A percentile compares a stretch with the other conserved stretches of the same genome.
Conservation (phyloP, 2,329 filamentous ascomycete genomes). For the Cladophialophora exuberans region DNA sequence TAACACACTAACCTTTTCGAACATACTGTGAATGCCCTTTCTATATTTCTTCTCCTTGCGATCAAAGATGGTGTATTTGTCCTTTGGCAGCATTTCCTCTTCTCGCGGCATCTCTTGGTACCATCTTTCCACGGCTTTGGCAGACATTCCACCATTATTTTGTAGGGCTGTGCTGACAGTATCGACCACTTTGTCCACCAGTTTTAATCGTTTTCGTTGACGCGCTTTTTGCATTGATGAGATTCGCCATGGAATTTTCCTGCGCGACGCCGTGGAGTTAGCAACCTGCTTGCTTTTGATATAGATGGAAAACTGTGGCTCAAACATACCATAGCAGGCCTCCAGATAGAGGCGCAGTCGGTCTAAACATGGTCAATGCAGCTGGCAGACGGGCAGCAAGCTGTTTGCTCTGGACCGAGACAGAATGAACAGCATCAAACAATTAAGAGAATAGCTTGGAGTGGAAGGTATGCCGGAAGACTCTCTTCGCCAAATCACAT, state of each 20-base stretch:
- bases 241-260: slow-evolving; percentile 97
- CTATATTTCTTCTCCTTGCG: slow-evolving; percentile 93
- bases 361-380: slow-evolving; percentile 72
- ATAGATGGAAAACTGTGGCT: background rate
- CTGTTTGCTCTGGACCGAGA: background rate
- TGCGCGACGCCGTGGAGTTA: slow-evolving; percentile 36
- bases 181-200: slow-evolving; percentile 84
- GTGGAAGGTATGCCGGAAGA: too few species aligned
- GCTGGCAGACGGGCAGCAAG: background rate
- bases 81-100: slow-evolving; percentile 89
- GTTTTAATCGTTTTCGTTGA: slow-evolving; percentile 78
- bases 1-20: background rate
- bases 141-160: slow-evolving; percentile 69
- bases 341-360: slow-evolving; percentile 73
- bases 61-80: slow-evolving; percentile 99
- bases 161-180: slow-evolving; percentile 78
- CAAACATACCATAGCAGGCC: slow-evolving; percentile 76
- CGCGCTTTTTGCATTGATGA: slow-evolving; percentile 88
- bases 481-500: too few species aligned
- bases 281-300: background rate
- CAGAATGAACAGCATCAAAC: too few species aligned
- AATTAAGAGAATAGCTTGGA: too few species aligned
- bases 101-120: slow-evolving; percentile 95
- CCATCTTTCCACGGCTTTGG: slow-evolving; percentile 83
- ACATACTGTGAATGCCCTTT: slow-evolving; percentile 96